These are phyloP conservation scores for Phialophora chinensis DNA, from an alignment of 2,329 filamentous ascomycete species.

Conservation along the genomic window DNA sequence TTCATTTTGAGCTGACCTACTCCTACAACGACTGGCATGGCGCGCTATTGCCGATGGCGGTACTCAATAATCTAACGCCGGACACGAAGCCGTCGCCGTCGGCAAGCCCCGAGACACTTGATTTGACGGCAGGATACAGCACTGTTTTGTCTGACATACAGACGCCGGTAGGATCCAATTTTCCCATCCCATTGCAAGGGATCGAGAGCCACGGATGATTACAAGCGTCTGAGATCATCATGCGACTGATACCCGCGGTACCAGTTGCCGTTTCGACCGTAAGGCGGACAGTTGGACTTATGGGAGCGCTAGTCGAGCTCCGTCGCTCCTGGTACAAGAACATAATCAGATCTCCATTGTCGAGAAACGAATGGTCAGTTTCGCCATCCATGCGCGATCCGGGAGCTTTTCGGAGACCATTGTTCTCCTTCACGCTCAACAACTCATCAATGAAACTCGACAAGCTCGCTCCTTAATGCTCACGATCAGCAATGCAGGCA, in stretches of 20 bases:
- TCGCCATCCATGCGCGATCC: too few species aligned
- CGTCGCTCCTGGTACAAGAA: not conserved
- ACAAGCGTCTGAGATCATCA: not conserved
- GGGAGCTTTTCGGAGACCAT: too few species aligned
- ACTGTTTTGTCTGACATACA: constrained; percentile 6
- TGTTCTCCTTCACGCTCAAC: too few species aligned
- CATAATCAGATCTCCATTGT: not conserved
- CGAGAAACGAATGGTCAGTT: too few species aligned
- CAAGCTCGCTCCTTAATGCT: too few species aligned
- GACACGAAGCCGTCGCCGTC: not conserved
- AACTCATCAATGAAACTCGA: too few species aligned
- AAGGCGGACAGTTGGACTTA: not conserved
- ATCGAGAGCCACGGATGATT: constrained; percentile 2
- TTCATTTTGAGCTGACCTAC: constrained; percentile 28
- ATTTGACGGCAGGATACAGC: not conserved
- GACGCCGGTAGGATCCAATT: not conserved
- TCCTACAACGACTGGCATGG: constrained; percentile 29
- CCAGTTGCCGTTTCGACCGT: too few species aligned
- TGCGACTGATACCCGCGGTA: too few species aligned
- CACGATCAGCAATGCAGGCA: too few species aligned
- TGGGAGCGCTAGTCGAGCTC: not conserved
- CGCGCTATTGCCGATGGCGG: constrained; percentile 25
- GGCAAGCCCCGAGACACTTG: not conserved
- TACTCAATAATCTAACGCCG: constrained; percentile 20
- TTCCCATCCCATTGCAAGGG: not conserved